A percentile compares a stretch with the other conserved stretches of the same genome.
phyloP scores from a whole-genome alignment of 495 filamentous ascomycete species.

The Hyaloscypha bicolor region DNA sequence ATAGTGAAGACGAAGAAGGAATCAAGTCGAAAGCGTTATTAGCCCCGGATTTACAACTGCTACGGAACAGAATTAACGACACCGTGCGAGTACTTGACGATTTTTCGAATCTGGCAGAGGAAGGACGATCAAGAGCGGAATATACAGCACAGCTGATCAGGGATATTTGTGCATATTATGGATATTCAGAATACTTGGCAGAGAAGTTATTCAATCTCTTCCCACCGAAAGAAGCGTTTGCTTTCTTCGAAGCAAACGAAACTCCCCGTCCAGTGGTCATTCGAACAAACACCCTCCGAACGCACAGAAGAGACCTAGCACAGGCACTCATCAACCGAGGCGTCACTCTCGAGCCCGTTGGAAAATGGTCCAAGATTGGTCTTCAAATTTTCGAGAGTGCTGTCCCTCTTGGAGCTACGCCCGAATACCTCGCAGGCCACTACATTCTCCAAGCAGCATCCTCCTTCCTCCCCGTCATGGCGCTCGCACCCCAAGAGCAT shows the following conservation, averaged over 20 bases:
- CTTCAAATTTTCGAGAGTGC: constrained; percentile 93
- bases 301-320: constrained; percentile 87
- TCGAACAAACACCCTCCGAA: constrained; percentile 93
- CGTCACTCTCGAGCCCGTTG: constrained; percentile 92
- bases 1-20: constrained; percentile 49
- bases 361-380: constrained; percentile 98
- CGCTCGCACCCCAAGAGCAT: constrained; percentile 87
- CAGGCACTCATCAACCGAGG: constrained; percentile 96
- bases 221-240: constrained; percentile 90
- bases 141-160: constrained; percentile 84
- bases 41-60: constrained; percentile 86
- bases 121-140: constrained; percentile 78
- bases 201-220: constrained; percentile 91
- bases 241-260: constrained; percentile 99
- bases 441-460: constrained; percentile 98
- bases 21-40: constrained; percentile 55
- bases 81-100: constrained; percentile 89
- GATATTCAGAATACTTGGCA: constrained; percentile 81
- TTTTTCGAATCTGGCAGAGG: constrained; percentile 75
- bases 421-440: constrained; percentile 94
- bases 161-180: constrained; percentile 93
- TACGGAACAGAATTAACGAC: constrained; percentile 90
- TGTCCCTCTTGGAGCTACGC: constrained; percentile 95
- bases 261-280: constrained; percentile 81
- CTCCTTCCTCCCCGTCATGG: constrained; percentile 98